phyloP scores from a whole-genome alignment of 805 yeast genomes.

The Millerozyma miso region DNA sequence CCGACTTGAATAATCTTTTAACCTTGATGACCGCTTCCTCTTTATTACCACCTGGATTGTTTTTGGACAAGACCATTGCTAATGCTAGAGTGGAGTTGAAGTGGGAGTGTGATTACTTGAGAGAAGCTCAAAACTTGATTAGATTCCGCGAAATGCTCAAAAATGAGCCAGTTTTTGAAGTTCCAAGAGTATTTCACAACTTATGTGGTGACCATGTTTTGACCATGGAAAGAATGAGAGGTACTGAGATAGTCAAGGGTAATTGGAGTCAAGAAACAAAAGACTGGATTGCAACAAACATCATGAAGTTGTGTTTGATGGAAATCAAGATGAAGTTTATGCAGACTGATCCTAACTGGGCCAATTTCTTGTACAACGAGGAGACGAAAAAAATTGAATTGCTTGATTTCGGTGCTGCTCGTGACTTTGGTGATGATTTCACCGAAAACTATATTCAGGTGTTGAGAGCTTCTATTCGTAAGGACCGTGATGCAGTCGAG shows the following conservation, averaged over 20 bases:
- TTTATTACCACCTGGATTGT: constrained; percentile 85
- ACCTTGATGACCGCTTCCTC: constrained; percentile 82
- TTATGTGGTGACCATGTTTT: constrained; percentile 78
- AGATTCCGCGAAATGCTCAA: constrained; percentile 56
- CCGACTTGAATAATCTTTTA: constrained; percentile 83
- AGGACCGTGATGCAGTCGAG: constrained; percentile 62
- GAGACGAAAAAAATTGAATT: constrained; percentile 72
- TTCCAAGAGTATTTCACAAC: constrained; percentile 77
- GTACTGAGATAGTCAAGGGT: constrained; percentile 76
- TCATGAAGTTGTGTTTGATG: constrained; percentile 80
- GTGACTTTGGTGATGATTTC: constrained; percentile 69
- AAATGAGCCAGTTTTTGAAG: constrained; percentile 62
- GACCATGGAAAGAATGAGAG: constrained; percentile 87
- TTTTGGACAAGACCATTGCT: constrained; percentile 85
- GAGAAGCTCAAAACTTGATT: constrained; percentile 78
- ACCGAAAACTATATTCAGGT: constrained; percentile 64
- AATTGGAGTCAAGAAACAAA: constrained; percentile 68
- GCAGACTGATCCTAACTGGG: constrained; percentile 99
- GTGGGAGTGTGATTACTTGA: constrained; percentile 95
- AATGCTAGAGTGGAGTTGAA: constrained; percentile 90
- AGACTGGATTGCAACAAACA: constrained; percentile 77
- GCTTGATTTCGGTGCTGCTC: constrained; percentile 92
- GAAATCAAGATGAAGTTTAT: constrained; percentile 89
- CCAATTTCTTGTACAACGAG: constrained; percentile 83
- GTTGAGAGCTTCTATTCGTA: constrained; percentile 67